Base-by-base conservation (phyloP, 1,139 yeast species). In the Taphrina populina region DNA sequence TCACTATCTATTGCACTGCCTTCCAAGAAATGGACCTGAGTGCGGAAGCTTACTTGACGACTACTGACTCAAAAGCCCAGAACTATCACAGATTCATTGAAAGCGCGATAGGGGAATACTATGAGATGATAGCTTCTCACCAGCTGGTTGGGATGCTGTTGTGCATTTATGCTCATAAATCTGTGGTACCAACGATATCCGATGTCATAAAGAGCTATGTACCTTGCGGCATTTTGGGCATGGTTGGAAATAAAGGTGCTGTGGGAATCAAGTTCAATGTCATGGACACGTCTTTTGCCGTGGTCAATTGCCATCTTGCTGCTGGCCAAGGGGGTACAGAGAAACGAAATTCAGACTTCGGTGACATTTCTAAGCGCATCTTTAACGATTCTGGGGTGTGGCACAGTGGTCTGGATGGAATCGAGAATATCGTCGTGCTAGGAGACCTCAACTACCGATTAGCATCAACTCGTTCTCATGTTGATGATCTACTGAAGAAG, bases 391-490 rank as follows among this genome's bases (percentile, higher is more conserved):
- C 30, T 11, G 44, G 53, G 10, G 33, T 49, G 19, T 49, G 54
- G 54, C 40, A 49, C 21, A 33, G 20, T 30, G 39, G 46, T 26
- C 21, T 49, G 11, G 47, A 40, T 17, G 57, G 47, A 13, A 33
- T 44, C 34, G 59, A 57, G 24, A 52, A 44, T 21, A 39, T 56
- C 23, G 40, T 57, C 8, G 39, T 40, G 24, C 34, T 43, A 49
- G 59, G 95, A 2, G 95, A 87, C 65, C 72, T 86, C 62, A 87
- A 87, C 67, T 87, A 82, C 68, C 72, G 95, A 59, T 72, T 82
- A 20, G 71, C 73, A 24, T 71, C 78, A 59, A 70, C 77, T 30
- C 67, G 64, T 70, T 53, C 67, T 67, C 65, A 80, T 40, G 76
- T 77, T 1, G 70, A 73, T 27, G 70, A 72, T 3, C 68, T 78